Evolutionary conservation across 2,329 filamentous ascomycete species (phyloP), one percentile per base, ranked within the genome.

Genomic region (Trichoderma breve): DNA sequence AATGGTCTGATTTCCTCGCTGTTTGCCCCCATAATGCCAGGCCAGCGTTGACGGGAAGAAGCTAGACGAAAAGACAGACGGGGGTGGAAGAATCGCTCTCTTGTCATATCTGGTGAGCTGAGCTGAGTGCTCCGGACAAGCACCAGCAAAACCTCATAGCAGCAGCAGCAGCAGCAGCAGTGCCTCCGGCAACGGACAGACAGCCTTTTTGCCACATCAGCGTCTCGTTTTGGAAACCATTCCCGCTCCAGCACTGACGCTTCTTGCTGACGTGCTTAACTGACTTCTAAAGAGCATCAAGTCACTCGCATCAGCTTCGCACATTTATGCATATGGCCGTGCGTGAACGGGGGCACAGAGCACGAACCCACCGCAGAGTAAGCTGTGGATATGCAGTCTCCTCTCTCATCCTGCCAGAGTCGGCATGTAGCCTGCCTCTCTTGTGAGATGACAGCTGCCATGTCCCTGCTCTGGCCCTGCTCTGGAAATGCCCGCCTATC

Each of bases 361-460:
- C 26, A 62, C 67, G 55, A 70, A 62, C 67, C 67, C 67, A 51
- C 67, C 39, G 66, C 66, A 70, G 34, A 62, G 66, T 70, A 70
- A 70, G 67, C 67, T 70, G 67, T 62, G 67, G 36, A 62, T 47
- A 60, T 53, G 67, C 39, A 34, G 57, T 62, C 57, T 70, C 57
- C 57, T 70, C 67, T 28, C 43, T 34, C 39, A 70, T 70, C 57
- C 55, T 62, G 55, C 67, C 67, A 53, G 32, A 62, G 47, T 36
- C 57, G 60, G 67, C 47, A 28, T 53, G 57, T 61, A 24, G 65
- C 65, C 65, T 68, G 65, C 55, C 67, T 70, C 57, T 70, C 67
- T 30, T 70, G 67, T 62, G 67, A 62, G 67, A 70, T 70, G 67
- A 70, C 67, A 62, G 67, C 67, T 62, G 67, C 57, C 36, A 36